Evolutionary conservation across 176 grass and related monocot species (phyloP).

Genomic region (Zea luxurians): DNA sequence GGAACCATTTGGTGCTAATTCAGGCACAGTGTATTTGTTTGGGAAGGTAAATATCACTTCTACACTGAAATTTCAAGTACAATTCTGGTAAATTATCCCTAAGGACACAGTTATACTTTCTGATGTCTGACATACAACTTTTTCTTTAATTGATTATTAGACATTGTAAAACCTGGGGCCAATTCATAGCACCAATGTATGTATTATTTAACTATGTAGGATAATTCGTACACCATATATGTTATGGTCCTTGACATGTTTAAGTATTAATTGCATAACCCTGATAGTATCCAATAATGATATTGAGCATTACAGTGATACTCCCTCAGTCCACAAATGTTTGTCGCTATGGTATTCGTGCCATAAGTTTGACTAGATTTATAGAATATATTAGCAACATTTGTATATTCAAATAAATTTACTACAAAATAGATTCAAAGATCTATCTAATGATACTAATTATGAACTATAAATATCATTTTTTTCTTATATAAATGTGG

Average conservation of each 20-base stretch:
- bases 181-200: neutral
- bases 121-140: neutral
- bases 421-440: too few relatives aligned
- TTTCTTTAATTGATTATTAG: constrained; percentile 2
- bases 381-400: too few relatives aligned
- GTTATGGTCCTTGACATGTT: constrained; percentile 19
- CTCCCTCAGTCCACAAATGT: too few relatives aligned
- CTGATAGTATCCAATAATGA: constrained; percentile 7
- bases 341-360: too few relatives aligned
- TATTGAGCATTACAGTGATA: neutral
- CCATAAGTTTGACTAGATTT: too few relatives aligned
- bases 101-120: neutral
- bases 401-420: too few relatives aligned
- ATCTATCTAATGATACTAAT: too few relatives aligned
- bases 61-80: neutral
- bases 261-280: neutral
- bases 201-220: constrained; percentile 15
- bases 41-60: constrained; percentile 68
- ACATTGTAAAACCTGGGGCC: neutral
- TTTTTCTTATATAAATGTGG: too few relatives aligned
- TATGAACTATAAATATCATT: too few relatives aligned
- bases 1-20: constrained; percentile 78
- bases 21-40: constrained; percentile 86
- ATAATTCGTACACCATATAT: constrained; percentile 13
- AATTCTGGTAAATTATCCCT: neutral